These are phyloP conservation scores for Fusarium circinatum DNA, from an alignment of 2,329 filamentous ascomycete species.

Conservation along the genomic window DNA sequence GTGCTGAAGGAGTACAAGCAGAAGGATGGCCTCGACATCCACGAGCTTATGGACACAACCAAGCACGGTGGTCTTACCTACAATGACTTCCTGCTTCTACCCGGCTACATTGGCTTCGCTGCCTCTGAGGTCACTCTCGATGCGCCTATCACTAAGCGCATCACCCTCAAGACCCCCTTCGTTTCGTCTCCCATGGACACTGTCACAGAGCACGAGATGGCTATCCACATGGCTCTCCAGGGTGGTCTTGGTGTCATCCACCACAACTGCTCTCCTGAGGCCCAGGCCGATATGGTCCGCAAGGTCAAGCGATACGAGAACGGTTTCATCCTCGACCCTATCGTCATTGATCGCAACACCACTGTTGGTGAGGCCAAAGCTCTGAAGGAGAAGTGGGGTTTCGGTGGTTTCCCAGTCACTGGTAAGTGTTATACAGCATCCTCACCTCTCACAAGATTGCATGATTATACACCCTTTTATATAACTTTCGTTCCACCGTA, in stretches of 20 bases:
- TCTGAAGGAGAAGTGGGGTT: constrained; percentile 97
- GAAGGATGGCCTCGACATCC: constrained; percentile 86
- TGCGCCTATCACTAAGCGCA: constrained; percentile 92
- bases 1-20: constrained; percentile 82
- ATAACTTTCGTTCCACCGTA: constrained; percentile 99
- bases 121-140: constrained; percentile 90
- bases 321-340: constrained; percentile 96
- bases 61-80: constrained; percentile 95
- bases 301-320: constrained; percentile 99
- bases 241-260: constrained; percentile 94
- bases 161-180: constrained; percentile 95
- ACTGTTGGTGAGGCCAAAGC: constrained; percentile 92
- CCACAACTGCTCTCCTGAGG: constrained; percentile 98
- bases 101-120: constrained; percentile 97
- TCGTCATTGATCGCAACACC: constrained; percentile 87
- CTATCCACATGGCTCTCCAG: constrained; percentile 93
- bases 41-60: constrained; percentile 89
- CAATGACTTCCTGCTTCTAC: constrained; percentile 97
- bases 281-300: constrained; percentile 97
- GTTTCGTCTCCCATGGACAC: constrained; percentile 99
- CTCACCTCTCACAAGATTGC: constrained; percentile 47
- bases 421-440: constrained; percentile 70
- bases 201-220: constrained; percentile 99
- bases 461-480: constrained; percentile 84
- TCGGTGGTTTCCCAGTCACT: constrained; percentile 97